These are phyloP conservation scores for Pseudisothecium myosuroides DNA, from an alignment of 225 moss, liverwort and hornwort genomes.

Conservation along the genomic window DNA sequence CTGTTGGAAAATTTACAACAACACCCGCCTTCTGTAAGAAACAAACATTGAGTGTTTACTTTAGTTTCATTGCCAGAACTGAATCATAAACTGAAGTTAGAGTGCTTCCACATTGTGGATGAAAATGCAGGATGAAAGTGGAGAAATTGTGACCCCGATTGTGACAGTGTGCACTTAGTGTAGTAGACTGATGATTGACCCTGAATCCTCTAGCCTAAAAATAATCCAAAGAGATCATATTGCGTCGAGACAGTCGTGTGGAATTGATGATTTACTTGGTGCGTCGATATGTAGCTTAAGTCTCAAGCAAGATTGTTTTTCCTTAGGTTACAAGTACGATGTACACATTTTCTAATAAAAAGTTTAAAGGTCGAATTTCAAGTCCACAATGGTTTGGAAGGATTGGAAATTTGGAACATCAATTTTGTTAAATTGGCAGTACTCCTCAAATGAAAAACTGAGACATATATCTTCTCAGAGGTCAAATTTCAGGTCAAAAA, in stretches of 20 bases:
- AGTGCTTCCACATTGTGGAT: background rate
- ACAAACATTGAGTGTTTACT: background rate
- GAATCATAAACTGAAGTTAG: background rate
- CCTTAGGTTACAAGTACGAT: background rate
- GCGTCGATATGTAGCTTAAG: background rate
- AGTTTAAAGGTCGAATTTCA: background rate
- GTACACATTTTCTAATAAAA: background rate
- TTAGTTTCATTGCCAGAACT: background rate
- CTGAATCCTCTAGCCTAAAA: background rate
- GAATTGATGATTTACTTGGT: background rate
- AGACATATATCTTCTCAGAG: background rate
- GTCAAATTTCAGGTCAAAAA: background rate
- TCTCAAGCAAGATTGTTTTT: background rate
- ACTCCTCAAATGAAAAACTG: background rate
- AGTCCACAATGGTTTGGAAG: background rate
- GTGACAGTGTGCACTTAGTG: background rate
- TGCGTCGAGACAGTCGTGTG: background rate
- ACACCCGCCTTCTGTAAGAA: background rate
- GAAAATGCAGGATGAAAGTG: background rate
- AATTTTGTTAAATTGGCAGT: background rate
- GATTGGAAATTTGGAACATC: background rate
- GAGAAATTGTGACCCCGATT: background rate
- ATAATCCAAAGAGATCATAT: background rate
- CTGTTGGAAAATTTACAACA: background rate
- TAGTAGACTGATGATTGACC: background rate